Conservation (phyloP, 164 flowering plant genomes). For the Brasenia schreberi region DNA sequence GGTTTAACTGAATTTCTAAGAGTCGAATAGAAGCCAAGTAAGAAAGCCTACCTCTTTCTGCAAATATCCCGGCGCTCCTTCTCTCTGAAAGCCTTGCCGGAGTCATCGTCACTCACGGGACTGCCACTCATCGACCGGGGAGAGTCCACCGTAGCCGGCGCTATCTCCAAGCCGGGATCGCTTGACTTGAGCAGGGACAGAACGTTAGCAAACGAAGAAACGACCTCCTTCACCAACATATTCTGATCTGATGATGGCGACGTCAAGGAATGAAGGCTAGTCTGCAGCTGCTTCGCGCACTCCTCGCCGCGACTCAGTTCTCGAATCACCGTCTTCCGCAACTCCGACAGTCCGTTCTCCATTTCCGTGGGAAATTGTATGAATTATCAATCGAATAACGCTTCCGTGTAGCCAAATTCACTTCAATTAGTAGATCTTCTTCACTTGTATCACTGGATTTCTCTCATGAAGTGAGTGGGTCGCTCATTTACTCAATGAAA, state of each 20-base stretch:
- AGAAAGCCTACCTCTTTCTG: slow-evolving; percentile 30
- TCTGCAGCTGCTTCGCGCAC: slow-evolving; percentile 32
- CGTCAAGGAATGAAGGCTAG: slow-evolving; percentile 23
- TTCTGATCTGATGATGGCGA: slow-evolving; percentile 6
- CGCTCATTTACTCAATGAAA: background rate
- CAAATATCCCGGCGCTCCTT: slow-evolving; percentile 16
- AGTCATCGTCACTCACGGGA: slow-evolving; percentile 32
- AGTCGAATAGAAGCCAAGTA: background rate
- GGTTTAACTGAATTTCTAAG: background rate
- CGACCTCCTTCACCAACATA: slow-evolving; percentile 21
- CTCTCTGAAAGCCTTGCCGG: slow-evolving; percentile 23
- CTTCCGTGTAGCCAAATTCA: too few species aligned
- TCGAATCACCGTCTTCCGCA: slow-evolving; percentile 21
- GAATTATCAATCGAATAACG: too few species aligned
- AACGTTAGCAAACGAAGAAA: slow-evolving; percentile 30
- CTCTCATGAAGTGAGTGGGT: background rate
- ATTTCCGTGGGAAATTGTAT: background rate
- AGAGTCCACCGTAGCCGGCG: slow-evolving; percentile 14
- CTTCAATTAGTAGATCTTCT: background rate
- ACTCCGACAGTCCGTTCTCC: slow-evolving; percentile 25
- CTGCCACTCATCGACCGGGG: slow-evolving; percentile 25
- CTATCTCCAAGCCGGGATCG: background rate
- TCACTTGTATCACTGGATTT: background rate
- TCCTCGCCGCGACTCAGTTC: slow-evolving; percentile 50
- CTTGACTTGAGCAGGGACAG: slow-evolving; percentile 22